These are phyloP conservation scores for Paramecium pentaurelia DNA, from an alignment of 73 alveolate genomes.

Conservation along the genomic window DNA sequence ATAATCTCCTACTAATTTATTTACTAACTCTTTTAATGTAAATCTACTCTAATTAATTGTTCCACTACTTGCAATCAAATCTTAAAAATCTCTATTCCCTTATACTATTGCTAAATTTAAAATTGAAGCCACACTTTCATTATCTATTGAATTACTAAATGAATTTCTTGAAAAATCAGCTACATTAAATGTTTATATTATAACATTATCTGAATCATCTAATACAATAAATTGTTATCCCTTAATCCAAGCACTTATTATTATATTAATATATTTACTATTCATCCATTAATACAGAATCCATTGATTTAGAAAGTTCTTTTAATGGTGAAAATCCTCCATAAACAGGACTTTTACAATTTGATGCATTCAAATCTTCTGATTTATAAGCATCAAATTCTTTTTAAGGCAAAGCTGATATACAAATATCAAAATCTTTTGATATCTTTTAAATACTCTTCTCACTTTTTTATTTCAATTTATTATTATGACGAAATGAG, in stretches of 20 bases:
- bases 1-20: background rate
- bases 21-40: background rate
- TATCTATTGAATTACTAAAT: background rate
- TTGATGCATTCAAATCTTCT: background rate
- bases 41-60: background rate
- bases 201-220: slow-evolving; percentile 4
- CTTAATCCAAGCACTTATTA: slow-evolving; percentile 28
- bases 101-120: background rate
- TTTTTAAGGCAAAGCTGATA: slow-evolving; percentile 17
- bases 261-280: background rate
- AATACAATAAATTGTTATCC: slow-evolving; percentile 14
- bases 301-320: background rate
- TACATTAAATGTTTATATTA: slow-evolving; percentile 16
- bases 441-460: background rate
- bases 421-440: slow-evolving; percentile 30
- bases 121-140: background rate
- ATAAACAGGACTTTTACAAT: slow-evolving; percentile 15
- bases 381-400: background rate
- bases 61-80: background rate
- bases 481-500: background rate
- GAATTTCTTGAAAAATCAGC: background rate
- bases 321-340: slow-evolving; percentile 13
- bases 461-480: background rate
- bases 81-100: slow-evolving; percentile 34
- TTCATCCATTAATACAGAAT: background rate